Evolutionary conservation across 371 early-diverging fungal species (phyloP).

Genomic region (Furculomyces boomerangus): DNA sequence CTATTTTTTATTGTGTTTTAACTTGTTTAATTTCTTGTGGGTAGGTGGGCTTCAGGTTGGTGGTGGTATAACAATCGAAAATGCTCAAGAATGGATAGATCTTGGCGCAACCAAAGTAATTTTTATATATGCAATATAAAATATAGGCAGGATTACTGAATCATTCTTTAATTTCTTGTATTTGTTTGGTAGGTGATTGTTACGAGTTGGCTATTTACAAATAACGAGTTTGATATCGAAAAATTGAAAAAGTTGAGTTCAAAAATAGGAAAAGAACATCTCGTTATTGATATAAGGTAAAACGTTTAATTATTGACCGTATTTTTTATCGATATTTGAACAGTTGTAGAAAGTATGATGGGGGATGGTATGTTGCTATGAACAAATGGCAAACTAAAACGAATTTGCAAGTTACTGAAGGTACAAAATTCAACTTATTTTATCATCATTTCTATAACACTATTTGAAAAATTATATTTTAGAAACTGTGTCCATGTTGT

Average conservation of each 20-base stretch:
- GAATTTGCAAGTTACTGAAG: constrained; percentile 59
- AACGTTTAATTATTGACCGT: not conserved
- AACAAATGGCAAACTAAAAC: constrained; percentile 93
- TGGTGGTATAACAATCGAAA: constrained; percentile 81
- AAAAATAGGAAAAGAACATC: constrained; percentile 49
- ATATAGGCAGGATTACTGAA: not conserved
- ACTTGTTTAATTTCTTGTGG: not conserved
- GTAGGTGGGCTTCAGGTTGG: constrained; percentile 65
- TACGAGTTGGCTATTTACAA: constrained; percentile 82
- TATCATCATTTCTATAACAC: not conserved
- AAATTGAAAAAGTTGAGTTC: constrained; percentile 40
- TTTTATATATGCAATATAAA: constrained; percentile 7
- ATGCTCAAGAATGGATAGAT: constrained; percentile 72
- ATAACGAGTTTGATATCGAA: constrained; percentile 43
- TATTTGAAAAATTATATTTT: not conserved
- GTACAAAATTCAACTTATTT: constrained; percentile 14
- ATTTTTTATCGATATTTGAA: not conserved
- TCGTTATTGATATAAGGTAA: constrained; percentile 82
- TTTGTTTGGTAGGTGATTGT: constrained; percentile 65
- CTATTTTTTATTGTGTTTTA: not conserved
- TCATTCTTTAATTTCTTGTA: not conserved
- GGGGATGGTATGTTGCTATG: constrained; percentile 86
- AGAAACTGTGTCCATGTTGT: constrained; percentile 37
- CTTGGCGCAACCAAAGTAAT: constrained; percentile 60
- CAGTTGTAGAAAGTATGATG: constrained; percentile 56